Conservation (phyloP, 441 rosid species). For the Pelargonium hybrid region DNA sequence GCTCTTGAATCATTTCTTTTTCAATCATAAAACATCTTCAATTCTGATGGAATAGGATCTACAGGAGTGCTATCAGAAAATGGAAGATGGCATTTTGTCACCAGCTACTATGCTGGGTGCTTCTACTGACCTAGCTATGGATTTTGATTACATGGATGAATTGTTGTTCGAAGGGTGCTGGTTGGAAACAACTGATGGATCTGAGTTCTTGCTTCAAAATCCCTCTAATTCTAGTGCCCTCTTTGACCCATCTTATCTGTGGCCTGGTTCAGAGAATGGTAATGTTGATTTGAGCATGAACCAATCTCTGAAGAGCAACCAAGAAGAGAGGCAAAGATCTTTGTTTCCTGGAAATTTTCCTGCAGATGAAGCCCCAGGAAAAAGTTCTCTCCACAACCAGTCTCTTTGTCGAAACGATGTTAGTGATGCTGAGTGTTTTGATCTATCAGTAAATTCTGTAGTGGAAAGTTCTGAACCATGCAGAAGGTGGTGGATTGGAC, state of each 20-base stretch:
- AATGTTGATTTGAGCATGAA: slow-evolving; percentile 20
- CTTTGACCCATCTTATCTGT: slow-evolving; percentile 32
- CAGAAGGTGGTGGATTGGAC: slow-evolving; percentile 74
- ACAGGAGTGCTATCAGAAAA: slow-evolving; percentile 16
- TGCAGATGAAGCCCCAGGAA: slow-evolving; percentile 16
- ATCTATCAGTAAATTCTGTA: slow-evolving; percentile 15
- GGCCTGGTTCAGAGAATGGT: slow-evolving; percentile 33
- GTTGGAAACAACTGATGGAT: slow-evolving; percentile 71
- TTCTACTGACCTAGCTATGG: slow-evolving; percentile 42
- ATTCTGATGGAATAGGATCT: slow-evolving; percentile 6
- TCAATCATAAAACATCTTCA: not conserved
- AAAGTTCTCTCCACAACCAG: slow-evolving; percentile 15
- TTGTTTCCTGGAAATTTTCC: slow-evolving; percentile 17
- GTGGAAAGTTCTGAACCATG: slow-evolving; percentile 33
- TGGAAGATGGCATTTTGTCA: slow-evolving; percentile 51
- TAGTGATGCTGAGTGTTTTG: not conserved
- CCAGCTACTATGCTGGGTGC: slow-evolving; percentile 25
- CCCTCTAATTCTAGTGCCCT: slow-evolving; percentile 32
- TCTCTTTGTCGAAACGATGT: slow-evolving; percentile 16
- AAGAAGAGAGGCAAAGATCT: slow-evolving; percentile 27
- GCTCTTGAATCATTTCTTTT: not conserved
- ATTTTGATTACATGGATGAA: slow-evolving; percentile 59
- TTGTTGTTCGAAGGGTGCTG: slow-evolving; percentile 78
- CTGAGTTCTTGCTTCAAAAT: slow-evolving; percentile 46
- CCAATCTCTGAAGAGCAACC: slow-evolving; percentile 26